Evolutionary conservation across 2,329 filamentous ascomycete genomes (phyloP).

Genomic region (Lasiodiplodia hormozganensis): DNA sequence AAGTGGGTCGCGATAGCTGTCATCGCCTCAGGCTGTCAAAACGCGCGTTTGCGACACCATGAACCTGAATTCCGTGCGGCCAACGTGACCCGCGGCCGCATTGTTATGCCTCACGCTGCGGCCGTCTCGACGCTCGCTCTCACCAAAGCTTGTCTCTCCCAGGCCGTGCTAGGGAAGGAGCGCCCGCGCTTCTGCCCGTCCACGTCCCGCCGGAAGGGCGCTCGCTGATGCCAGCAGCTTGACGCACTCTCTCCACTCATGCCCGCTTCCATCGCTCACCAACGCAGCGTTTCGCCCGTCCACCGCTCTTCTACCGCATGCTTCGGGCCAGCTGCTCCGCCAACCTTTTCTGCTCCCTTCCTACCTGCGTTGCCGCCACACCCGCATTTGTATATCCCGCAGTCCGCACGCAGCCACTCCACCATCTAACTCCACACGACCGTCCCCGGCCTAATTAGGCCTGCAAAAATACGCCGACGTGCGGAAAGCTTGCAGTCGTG

Average conservation of each 20-base stretch:
- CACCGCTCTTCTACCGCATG: background rate
- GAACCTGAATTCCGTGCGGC: slow-evolving; percentile 18
- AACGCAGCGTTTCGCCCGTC: slow-evolving; percentile 7
- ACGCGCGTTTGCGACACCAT: slow-evolving; percentile 27
- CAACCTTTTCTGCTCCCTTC: background rate
- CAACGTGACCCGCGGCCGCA: slow-evolving; percentile 9
- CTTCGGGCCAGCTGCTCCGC: slow-evolving; percentile 2
- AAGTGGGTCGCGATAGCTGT: slow-evolving; percentile 26
- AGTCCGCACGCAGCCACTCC: slow-evolving; percentile 16
- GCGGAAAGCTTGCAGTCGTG: slow-evolving; percentile 14
- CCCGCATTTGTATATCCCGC: slow-evolving; percentile 19
- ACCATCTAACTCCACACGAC: slow-evolving; percentile 22
- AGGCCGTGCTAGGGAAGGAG: background rate
- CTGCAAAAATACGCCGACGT: slow-evolving; percentile 21
- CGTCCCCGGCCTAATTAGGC: slow-evolving; percentile 14
- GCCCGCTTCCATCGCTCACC: slow-evolving; percentile 17
- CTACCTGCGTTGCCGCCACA: background rate
- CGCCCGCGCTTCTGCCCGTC: slow-evolving; percentile 15
- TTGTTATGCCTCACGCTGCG: slow-evolving; percentile 16
- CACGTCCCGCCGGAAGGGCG: slow-evolving; percentile 1
- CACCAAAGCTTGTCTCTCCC: slow-evolving; percentile 3
- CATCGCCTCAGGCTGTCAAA: slow-evolving; percentile 26
- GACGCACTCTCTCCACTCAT: slow-evolving; percentile 15
- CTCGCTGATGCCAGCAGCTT: slow-evolving; percentile 22
- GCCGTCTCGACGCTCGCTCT: slow-evolving; percentile 6